Evolutionary conservation across 129 eudicot genomes (phyloP).

Genomic region (Mikania micrantha): DNA sequence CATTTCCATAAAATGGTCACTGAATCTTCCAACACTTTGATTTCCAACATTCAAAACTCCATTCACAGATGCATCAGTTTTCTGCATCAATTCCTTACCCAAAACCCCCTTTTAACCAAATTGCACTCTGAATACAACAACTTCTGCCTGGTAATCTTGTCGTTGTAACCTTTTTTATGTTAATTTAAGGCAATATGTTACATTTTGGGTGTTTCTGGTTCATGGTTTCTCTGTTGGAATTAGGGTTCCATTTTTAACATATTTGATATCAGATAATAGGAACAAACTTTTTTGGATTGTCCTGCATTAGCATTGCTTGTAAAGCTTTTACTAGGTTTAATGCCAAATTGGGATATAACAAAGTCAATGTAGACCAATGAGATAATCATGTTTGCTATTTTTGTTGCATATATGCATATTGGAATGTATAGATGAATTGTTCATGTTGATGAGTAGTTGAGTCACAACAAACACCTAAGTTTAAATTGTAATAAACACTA

Average conservation of each 20-base stretch:
- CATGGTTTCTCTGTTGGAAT: background rate
- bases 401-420: too few relatives aligned
- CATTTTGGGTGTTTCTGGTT: background rate
- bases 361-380: too few relatives aligned
- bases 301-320: background rate
- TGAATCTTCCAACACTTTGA: conserved; percentile 34
- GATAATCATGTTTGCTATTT: too few relatives aligned
- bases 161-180: too few relatives aligned
- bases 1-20: conserved; percentile 28
- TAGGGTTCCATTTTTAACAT: too few relatives aligned
- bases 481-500: background rate
- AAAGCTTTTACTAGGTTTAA: background rate
- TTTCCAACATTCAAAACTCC: conserved; percentile 31
- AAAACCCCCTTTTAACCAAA: conserved; percentile 38
- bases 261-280: too few relatives aligned
- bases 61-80: conserved; percentile 32
- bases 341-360: too few relatives aligned
- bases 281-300: background rate
- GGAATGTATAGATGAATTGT: background rate
- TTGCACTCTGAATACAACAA: conserved; percentile 30
- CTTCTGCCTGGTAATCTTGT: conserved; percentile 45
- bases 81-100: conserved; percentile 32
- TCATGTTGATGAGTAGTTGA: background rate
- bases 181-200: too few relatives aligned
- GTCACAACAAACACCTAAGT: too few relatives aligned